phyloP scores from a whole-genome alignment of 78 protist species.

The Emiliania huxleyi region DNA sequence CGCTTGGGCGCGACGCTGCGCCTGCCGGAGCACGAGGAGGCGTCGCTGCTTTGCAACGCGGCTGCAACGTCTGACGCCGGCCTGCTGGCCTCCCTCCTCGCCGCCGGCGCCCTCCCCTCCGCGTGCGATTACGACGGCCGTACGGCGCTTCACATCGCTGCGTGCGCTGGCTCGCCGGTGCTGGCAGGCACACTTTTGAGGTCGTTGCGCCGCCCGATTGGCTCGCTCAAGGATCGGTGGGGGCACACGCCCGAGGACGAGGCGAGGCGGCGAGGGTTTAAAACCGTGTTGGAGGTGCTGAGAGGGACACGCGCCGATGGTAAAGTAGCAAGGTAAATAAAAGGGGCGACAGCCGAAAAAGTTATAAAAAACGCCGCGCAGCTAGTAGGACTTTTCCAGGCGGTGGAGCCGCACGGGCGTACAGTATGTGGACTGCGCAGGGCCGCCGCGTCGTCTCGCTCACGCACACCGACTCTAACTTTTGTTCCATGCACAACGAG shows the following conservation, averaged over 20 bases:
- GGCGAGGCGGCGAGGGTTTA: background rate
- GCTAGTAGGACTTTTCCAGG: too few relatives aligned
- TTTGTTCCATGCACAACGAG: too few relatives aligned
- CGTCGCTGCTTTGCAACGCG: background rate
- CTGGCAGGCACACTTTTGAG: background rate
- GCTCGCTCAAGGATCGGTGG: background rate
- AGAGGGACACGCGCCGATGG: too few relatives aligned
- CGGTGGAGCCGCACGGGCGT: too few relatives aligned
- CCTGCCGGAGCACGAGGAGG: background rate
- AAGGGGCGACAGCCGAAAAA: too few relatives aligned
- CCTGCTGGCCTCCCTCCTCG: background rate
- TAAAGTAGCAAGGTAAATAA: too few relatives aligned
- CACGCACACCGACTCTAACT: too few relatives aligned
- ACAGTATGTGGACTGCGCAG: too few relatives aligned
- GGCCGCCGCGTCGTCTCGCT: too few relatives aligned
- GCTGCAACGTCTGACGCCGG: background rate
- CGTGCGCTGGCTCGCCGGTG: background rate
- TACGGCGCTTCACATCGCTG: background rate
- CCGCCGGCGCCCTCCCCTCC: background rate
- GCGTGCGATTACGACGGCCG: background rate
- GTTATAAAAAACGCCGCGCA: too few relatives aligned
- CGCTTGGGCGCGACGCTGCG: background rate
- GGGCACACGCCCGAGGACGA: background rate
- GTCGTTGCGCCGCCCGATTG: background rate
- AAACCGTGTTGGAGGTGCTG: background rate